Base-by-base conservation (phyloP, 1,139 yeast species). In the Meyerozyma athensensis region DNA sequence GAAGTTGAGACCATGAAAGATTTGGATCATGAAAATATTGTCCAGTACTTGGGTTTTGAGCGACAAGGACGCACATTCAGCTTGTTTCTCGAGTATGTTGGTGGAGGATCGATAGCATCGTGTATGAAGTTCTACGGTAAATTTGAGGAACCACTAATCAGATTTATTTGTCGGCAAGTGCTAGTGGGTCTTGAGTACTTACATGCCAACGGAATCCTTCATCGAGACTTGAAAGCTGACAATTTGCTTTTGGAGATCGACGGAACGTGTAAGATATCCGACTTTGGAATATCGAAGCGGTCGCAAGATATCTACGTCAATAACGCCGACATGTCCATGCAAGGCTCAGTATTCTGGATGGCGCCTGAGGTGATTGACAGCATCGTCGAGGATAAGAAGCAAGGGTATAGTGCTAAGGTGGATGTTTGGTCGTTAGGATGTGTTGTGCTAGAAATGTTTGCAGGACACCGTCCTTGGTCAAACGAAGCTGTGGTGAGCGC, bases 261-360 rank as follows among this genome's bases (percentile, higher is more conserved):
- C 54, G 99, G 99, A 9, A 79, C 90, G 9, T 87, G 97, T 60
- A 94, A 94, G 61, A 94, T 94, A 37, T 85, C 96, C 7, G 99
- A 94, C 59, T 94, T 94, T 65, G 98, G 98, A 30, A 94, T 94
- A 41, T 89, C 97, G 35, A 90, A 89, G 54, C 77, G 82, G 39
- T 85, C 96, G 0, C 75, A 79, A 44, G 92, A 92, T 55, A 86
- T 92, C 30, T 92, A 92, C 58, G 81, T 86, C 19, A 90, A 92
- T 54, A 82, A 86, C 50, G 90, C 96, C 2, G 96, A 87, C 42
- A 86, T 90, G 95, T 90, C 97, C 10, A 65, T 68, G 61, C 96
- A 94, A 61, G 99, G 99, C 16, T 90, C 98, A 0, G 90, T 94
- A 2, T 94, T 90, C 57, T 94, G 98, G 98, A 94, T 94, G 98